A percentile compares a stretch with the other conserved stretches of the same genome.
phyloP scores from a whole-genome alignment of 2,329 filamentous ascomycete species.

The Calonectria fujianensis region DNA sequence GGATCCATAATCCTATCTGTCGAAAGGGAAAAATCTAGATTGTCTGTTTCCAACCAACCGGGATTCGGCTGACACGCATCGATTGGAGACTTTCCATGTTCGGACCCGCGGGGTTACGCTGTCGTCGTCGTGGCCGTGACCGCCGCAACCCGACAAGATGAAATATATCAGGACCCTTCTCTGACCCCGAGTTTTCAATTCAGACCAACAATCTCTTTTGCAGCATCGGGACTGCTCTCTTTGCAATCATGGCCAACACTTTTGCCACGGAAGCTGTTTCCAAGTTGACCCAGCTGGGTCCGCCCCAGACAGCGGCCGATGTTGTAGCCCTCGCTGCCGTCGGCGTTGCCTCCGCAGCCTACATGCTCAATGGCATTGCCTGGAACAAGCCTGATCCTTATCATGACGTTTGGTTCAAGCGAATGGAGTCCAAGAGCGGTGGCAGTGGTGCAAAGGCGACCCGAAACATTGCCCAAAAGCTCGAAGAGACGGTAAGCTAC shows the following conservation, averaged over 20 bases:
- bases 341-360: slow-evolving; percentile 55
- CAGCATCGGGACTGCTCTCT: slow-evolving; percentile 5
- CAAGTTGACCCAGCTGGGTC: slow-evolving; percentile 47
- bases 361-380: slow-evolving; percentile 63
- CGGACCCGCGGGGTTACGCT: slow-evolving; percentile 24
- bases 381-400: slow-evolving; percentile 72
- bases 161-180: slow-evolving; percentile 41
- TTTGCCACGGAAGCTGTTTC: slow-evolving; percentile 48
- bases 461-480: slow-evolving; percentile 65
- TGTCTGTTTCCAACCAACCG: slow-evolving; percentile 12
- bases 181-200: not conserved
- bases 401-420: slow-evolving; percentile 68
- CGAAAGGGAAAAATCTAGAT: slow-evolving; percentile 24
- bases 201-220: slow-evolving; percentile 7
- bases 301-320: slow-evolving; percentile 51
- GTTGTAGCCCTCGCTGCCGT: slow-evolving; percentile 53
- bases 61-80: slow-evolving; percentile 1
- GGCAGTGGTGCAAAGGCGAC: slow-evolving; percentile 59
- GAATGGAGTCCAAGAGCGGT: slow-evolving; percentile 61
- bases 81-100: slow-evolving; percentile 39
- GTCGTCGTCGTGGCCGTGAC: not conserved
- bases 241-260: slow-evolving; percentile 45
- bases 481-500: slow-evolving; percentile 55
- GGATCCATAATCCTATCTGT: slow-evolving; percentile 13
- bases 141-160: slow-evolving; percentile 25